phyloP scores from a whole-genome alignment of 306 rosid genomes.

The Dryas alaskensis region DNA sequence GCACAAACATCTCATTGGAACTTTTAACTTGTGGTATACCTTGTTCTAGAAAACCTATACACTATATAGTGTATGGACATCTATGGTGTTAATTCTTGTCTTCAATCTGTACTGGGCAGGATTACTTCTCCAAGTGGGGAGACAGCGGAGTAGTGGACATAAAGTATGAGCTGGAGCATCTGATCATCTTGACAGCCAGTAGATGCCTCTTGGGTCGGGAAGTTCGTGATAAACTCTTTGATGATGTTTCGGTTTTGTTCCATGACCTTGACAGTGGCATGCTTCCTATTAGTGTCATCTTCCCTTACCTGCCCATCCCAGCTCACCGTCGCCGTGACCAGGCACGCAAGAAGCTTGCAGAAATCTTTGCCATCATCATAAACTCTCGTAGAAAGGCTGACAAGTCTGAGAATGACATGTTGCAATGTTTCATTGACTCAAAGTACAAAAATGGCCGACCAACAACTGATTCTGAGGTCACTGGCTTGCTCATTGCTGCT shows the following conservation, averaged over 20 bases:
- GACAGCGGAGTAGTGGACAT: conserved; percentile 90
- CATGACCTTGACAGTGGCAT: conserved; percentile 92
- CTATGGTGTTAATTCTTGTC: background rate
- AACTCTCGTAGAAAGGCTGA: conserved; percentile 52
- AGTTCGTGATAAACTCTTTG: conserved; percentile 93
- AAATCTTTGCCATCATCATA: conserved; percentile 71
- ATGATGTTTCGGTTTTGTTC: conserved; percentile 87
- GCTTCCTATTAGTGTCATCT: conserved; percentile 84
- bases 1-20: background rate
- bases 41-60: background rate
- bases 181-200: conserved; percentile 90
- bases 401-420: conserved; percentile 82
- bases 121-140: conserved; percentile 96
- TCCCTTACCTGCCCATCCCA: conserved; percentile 90
- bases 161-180: conserved; percentile 93
- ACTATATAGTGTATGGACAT: too few species aligned
- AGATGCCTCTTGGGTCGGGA: conserved; percentile 91
- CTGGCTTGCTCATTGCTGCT: conserved; percentile 89
- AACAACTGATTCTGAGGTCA: conserved; percentile 83
- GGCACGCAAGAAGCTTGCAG: conserved; percentile 79
- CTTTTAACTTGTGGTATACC: background rate
- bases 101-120: conserved; percentile 45
- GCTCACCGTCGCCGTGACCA: conserved; percentile 85
- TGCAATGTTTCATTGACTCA: conserved; percentile 91
- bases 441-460: conserved; percentile 92